These are phyloP conservation scores for Claviceps citrina DNA, from an alignment of 2,329 filamentous ascomycete species.

Conservation along the genomic window DNA sequence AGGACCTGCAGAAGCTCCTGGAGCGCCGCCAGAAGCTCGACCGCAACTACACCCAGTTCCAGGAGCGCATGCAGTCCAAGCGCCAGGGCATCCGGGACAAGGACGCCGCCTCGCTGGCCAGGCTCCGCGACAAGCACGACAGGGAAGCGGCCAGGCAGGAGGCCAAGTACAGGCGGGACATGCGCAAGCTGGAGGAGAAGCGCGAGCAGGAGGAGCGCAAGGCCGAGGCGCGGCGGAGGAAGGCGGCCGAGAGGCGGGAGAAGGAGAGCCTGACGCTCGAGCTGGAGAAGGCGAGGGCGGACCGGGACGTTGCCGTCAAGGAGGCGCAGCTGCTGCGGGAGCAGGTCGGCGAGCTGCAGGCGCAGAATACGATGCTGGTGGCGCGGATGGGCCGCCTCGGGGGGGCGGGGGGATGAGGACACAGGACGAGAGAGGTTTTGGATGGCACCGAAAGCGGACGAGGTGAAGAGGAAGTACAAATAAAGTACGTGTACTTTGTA, in stretches of 20 bases:
- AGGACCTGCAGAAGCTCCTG: constrained; percentile 48
- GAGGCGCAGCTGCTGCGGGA: constrained; percentile 39
- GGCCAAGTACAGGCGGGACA: constrained; percentile 48
- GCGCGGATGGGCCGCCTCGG: constrained; percentile 33
- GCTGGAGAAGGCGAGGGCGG: constrained; percentile 34
- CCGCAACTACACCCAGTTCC: constrained; percentile 42
- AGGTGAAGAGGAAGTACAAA: too few species aligned
- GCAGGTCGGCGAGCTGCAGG: constrained; percentile 42
- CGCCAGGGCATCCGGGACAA: constrained; percentile 32
- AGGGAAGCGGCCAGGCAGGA: constrained; percentile 49
- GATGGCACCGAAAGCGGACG: too few species aligned
- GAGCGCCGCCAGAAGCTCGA: constrained; percentile 46
- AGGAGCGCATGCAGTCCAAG: constrained; percentile 30
- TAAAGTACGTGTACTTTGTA: too few species aligned
- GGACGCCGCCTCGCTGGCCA: constrained; percentile 36
- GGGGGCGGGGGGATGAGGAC: constrained; percentile 1
- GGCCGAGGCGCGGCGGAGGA: constrained; percentile 34
- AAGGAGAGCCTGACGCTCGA: constrained; percentile 32
- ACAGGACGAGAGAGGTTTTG: too few species aligned
- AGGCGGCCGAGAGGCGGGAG: constrained; percentile 38
- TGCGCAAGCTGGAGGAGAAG: constrained; percentile 49
- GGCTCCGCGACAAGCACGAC: constrained; percentile 48
- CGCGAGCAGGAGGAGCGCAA: constrained; percentile 47
- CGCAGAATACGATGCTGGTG: constrained; percentile 43
- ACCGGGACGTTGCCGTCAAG: constrained; percentile 35